These are phyloP conservation scores for Thymus quinquecostatus DNA, from an alignment of 257 asterid species.

Conservation along the genomic window DNA sequence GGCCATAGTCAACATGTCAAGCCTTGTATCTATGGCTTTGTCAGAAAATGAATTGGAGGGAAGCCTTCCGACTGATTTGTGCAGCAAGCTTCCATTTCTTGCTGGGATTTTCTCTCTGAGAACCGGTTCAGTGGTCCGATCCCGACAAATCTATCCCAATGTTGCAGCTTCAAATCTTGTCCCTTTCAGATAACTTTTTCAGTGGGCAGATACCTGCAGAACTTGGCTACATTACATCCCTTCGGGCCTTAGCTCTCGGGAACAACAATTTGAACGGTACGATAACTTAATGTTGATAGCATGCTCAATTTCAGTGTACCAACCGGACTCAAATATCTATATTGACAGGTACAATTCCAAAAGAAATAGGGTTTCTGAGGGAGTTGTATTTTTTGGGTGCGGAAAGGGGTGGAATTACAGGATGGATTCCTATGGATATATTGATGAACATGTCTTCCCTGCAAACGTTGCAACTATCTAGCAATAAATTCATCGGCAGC, in stretches of 20 bases:
- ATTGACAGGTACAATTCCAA: conserved; percentile 23
- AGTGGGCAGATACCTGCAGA: conserved; percentile 6
- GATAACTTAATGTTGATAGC: neutral
- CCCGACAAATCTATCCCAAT: neutral
- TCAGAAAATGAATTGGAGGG: neutral
- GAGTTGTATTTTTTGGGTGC: neutral
- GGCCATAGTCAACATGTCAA: neutral
- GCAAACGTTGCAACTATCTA: neutral
- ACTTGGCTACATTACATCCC: neutral
- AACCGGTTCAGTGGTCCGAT: neutral
- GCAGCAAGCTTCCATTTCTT: neutral
- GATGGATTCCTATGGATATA: neutral
- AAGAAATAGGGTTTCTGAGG: conserved; percentile 19
- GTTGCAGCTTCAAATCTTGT: neutral
- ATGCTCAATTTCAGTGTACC: neutral
- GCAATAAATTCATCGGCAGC: conserved; percentile 14
- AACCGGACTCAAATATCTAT: no score
- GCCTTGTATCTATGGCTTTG: neutral
- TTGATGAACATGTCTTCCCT: conserved; percentile 24
- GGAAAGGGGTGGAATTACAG: neutral
- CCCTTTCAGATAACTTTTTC: neutral
- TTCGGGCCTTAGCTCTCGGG: neutral
- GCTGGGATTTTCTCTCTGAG: neutral
- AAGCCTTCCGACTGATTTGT: neutral
- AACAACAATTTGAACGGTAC: conserved; percentile 4